A percentile compares a stretch with the other conserved stretches of the same genome.
phyloP scores from a whole-genome alignment of 75 land plant species.

The Cunninghamia lanceolata region DNA sequence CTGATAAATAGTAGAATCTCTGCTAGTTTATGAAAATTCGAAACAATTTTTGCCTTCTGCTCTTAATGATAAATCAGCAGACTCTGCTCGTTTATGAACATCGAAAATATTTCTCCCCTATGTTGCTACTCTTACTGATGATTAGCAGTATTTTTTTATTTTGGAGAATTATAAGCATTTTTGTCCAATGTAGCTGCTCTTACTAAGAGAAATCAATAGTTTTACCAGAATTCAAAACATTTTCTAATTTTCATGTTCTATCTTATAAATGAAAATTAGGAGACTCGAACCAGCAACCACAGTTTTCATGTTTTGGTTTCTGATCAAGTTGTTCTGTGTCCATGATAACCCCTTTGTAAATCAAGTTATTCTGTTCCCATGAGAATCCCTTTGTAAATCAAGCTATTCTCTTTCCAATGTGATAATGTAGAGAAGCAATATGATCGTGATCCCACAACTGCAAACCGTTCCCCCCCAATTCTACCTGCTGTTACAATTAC shows the following conservation, averaged over 20 bases:
- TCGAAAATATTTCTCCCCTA: background rate
- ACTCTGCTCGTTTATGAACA: background rate
- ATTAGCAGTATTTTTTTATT: too few species aligned
- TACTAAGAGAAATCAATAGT: too few species aligned
- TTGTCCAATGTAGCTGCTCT: background rate
- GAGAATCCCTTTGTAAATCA: too few species aligned
- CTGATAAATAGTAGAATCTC: background rate
- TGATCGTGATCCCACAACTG: background rate
- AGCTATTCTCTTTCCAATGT: background rate
- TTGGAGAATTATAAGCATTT: too few species aligned
- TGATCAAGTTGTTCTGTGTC: too few species aligned
- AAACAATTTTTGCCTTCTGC: background rate
- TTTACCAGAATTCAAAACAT: too few species aligned
- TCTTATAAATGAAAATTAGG: too few species aligned
- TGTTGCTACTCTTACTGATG: background rate
- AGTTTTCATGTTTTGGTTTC: too few species aligned
- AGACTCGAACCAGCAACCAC: too few species aligned
- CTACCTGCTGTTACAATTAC: too few species aligned
- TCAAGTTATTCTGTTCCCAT: background rate
- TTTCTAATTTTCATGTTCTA: background rate
- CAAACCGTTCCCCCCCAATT: too few species aligned
- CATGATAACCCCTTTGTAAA: too few species aligned
- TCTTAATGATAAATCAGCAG: background rate
- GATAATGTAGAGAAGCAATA: background rate
- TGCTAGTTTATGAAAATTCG: background rate